Evolutionary conservation across 441 rosid species (phyloP).

Genomic region (Iberis amara): DNA sequence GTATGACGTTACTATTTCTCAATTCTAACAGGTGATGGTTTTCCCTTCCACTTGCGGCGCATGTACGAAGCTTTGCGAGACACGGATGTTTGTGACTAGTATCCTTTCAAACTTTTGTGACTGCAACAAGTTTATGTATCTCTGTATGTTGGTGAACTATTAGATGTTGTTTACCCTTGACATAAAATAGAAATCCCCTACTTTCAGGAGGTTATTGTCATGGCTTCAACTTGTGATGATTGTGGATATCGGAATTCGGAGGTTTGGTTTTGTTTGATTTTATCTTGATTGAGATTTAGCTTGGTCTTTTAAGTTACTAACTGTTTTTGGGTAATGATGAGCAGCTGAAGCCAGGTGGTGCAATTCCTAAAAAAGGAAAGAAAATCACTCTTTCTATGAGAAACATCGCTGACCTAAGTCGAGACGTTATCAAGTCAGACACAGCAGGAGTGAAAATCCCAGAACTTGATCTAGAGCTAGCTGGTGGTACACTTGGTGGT

Average conservation of each 20-base stretch:
- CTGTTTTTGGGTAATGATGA: slow-evolving; percentile 16
- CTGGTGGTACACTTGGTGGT: slow-evolving; percentile 90
- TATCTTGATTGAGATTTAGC: neutral
- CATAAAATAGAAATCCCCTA: slow-evolving; percentile 72
- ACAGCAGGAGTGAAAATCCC: slow-evolving; percentile 76
- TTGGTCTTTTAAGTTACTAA: slow-evolving; percentile 12
- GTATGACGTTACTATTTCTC: slow-evolving; percentile 12
- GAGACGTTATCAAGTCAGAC: slow-evolving; percentile 97
- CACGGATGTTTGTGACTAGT: slow-evolving; percentile 94
- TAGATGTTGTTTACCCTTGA: slow-evolving; percentile 44
- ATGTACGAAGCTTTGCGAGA: slow-evolving; percentile 63
- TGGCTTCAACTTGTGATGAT: slow-evolving; percentile 86
- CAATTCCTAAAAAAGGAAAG: slow-evolving; percentile 81
- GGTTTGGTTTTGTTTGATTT: slow-evolving; percentile 42
- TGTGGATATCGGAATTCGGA: slow-evolving; percentile 97
- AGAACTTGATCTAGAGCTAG: slow-evolving; percentile 87
- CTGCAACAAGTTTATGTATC: neutral
- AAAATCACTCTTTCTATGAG: slow-evolving; percentile 54
- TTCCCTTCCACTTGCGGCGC: slow-evolving; percentile 94
- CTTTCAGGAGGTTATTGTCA: slow-evolving; percentile 95
- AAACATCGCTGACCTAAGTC: slow-evolving; percentile 64
- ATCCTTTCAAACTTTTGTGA: slow-evolving; percentile 46
- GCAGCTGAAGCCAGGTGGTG: slow-evolving; percentile 92
- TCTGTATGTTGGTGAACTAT: slow-evolving; percentile 15
- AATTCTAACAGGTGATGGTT: slow-evolving; percentile 68